Evolutionary conservation across 148 eudicot species (phyloP).

Genomic region (Limonium bicolor): DNA sequence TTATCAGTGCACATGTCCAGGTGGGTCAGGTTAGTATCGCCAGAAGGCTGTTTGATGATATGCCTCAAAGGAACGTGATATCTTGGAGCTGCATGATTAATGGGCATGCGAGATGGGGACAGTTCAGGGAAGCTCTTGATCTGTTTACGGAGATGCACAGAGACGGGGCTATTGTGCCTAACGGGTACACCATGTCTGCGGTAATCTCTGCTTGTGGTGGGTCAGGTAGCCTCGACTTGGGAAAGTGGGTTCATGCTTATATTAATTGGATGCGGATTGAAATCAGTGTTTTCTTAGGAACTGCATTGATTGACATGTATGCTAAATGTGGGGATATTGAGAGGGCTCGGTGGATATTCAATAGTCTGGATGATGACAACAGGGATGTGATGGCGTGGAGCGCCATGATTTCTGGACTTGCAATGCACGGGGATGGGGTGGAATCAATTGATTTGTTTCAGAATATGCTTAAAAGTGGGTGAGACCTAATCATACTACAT

Average conservation of each 20-base stretch:
- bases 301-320: constrained; percentile 25
- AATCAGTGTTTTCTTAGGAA: constrained; percentile 16
- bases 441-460: constrained; percentile 12
- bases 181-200: constrained; percentile 16
- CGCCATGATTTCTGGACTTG: constrained; percentile 21
- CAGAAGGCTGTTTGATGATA: constrained; percentile 12
- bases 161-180: constrained; percentile 8
- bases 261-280: constrained; percentile 13
- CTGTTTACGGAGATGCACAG: constrained; percentile 19
- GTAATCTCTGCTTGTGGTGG: constrained; percentile 19
- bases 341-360: constrained; percentile 15
- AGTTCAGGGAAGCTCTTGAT: constrained; percentile 10
- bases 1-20: constrained; percentile 14
- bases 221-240: constrained; percentile 20
- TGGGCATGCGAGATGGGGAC: constrained; percentile 17
- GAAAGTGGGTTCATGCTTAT: constrained; percentile 21
- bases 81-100: constrained; percentile 29
- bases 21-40: constrained; percentile 12
- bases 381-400: constrained; percentile 23
- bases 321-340: constrained; percentile 25
- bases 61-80: constrained; percentile 20
- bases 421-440: constrained; percentile 18
- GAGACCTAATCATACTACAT: constrained; percentile 17
- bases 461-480: constrained; percentile 10
- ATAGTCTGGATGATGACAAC: constrained; percentile 10